Evolutionary conservation across 1,284 basidiomycete species (phyloP), one percentile per base, ranked within the genome.

Genomic region (Somion occarium): DNA sequence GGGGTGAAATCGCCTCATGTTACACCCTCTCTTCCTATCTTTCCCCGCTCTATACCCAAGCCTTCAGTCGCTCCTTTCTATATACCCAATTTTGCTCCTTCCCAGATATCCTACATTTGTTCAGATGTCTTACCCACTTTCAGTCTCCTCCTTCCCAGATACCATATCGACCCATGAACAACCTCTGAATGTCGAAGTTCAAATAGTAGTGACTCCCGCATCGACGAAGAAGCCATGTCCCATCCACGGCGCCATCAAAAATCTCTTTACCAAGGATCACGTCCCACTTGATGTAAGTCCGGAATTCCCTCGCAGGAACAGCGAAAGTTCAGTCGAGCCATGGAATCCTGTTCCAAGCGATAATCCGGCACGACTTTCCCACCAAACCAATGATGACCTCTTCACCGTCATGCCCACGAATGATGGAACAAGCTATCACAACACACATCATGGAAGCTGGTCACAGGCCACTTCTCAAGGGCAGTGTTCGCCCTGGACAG

Each of bases 101-200:
- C 26, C 42, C 5, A 11, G 53, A 54, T 56, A 48, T 54, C 30
- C 37, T 38, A 34, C 30, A 34, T 15, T 12, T 22, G 13, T 44
- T 38, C 38, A 41, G n/a, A 62, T 61, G 58, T 43, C 59, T 38
- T 51, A 54, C 38, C 52, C 53, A 18, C 53, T 61, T 11, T 48
- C 57, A 7, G 49, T 58, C n/a, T 49, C 58, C 2, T 38, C 46
- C 30, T 53, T 55, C 41, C 37, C 52, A 22, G 44, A 48, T 22
- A n/a, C 24, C 22, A 22, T 23, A 51, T 38, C 47, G 19, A 41
- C 46, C 46, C 53, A 55, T 49, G 52, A 47, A 5, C 51, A 27
- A 50, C 53, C 27, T 50, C 54, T 49, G 11, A 19, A 38, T 13
- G 46, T 48, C 18, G 52, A 56, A 18, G 44, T 51, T 27, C 52